Conservation (phyloP, 768 basidiomycete genomes). For the Hericium alpestre region DNA sequence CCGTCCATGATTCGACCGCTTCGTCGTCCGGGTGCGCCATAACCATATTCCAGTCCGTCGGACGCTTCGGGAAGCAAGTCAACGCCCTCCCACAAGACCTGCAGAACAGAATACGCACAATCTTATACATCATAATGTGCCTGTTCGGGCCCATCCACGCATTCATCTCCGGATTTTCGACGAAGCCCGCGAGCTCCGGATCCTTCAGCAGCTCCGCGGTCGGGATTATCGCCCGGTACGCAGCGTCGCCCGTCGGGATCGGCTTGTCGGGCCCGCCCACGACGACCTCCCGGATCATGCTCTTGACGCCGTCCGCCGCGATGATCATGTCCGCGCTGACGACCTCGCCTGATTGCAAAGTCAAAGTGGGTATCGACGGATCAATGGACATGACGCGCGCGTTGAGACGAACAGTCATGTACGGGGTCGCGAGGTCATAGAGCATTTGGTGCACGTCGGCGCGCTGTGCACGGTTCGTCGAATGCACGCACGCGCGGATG, state of each 20-base stretch:
- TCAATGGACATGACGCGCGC: background rate
- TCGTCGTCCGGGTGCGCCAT: slow-evolving; percentile 10
- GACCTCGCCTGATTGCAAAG: slow-evolving; percentile 12
- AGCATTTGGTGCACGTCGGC: background rate
- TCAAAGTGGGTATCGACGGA: slow-evolving; percentile 2
- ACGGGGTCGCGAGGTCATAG: background rate
- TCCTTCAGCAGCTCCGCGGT: slow-evolving; percentile 4
- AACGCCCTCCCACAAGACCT: no score
- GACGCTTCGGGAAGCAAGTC: slow-evolving; percentile 1
- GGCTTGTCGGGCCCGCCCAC: slow-evolving; percentile 13
- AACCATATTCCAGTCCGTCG: slow-evolving; percentile 12
- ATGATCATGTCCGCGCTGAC: slow-evolving; percentile 14
- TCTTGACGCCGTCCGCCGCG: slow-evolving; percentile 16
- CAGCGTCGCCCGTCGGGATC: slow-evolving; percentile 18
- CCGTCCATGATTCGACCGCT: slow-evolving; percentile 15
- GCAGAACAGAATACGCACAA: slow-evolving; percentile 6
- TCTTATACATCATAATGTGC: slow-evolving; percentile 9
- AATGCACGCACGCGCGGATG: background rate
- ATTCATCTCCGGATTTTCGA: slow-evolving; percentile 8
- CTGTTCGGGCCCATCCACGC: slow-evolving; percentile 9
- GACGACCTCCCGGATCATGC: slow-evolving; percentile 12
- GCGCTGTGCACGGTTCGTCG: background rate
- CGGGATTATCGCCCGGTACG: slow-evolving; percentile 10
- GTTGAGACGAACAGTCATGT: background rate
- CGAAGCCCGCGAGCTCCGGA: slow-evolving; percentile 2